Conservation (phyloP, 2,329 filamentous ascomycete species). For the Sphaerulina vaccinii region DNA sequence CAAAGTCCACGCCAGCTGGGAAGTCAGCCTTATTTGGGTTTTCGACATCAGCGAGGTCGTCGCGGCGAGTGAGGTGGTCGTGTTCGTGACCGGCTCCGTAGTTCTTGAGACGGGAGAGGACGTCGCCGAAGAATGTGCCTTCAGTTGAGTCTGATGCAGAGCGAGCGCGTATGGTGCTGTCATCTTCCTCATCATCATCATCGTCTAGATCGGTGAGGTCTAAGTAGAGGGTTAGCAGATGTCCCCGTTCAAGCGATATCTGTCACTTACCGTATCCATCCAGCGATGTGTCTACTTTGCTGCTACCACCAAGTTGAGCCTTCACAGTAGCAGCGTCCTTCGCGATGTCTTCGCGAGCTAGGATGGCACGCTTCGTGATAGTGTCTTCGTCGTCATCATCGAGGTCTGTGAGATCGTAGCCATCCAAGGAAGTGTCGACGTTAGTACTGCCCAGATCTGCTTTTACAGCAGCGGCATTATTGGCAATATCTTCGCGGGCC, state of each 20-base stretch:
- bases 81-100: not conserved
- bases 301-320: not conserved
- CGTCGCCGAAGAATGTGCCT: too few species aligned
- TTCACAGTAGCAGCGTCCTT: not conserved
- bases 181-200: not conserved
- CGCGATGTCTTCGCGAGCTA: not conserved
- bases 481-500: not conserved
- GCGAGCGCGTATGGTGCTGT: not conserved
- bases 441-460: conserved; percentile 2
- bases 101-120: not conserved
- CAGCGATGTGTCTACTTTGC: conserved; percentile 6
- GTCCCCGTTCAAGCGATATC: too few species aligned
- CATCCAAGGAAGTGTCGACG: conserved; percentile 9
- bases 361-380: not conserved
- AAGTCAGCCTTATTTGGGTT: not conserved
- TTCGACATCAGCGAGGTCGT: not conserved
- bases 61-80: not conserved
- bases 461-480: not conserved
- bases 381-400: not conserved
- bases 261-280: conserved; percentile 7
- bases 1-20: not conserved
- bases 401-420: conserved; percentile 8
- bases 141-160: not conserved
- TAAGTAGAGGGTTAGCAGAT: too few species aligned
- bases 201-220: not conserved